A percentile compares a stretch with the other conserved stretches of the same genome.
phyloP scores from a whole-genome alignment of 2,329 filamentous ascomycete genomes.

The Fusarium nurragi region DNA sequence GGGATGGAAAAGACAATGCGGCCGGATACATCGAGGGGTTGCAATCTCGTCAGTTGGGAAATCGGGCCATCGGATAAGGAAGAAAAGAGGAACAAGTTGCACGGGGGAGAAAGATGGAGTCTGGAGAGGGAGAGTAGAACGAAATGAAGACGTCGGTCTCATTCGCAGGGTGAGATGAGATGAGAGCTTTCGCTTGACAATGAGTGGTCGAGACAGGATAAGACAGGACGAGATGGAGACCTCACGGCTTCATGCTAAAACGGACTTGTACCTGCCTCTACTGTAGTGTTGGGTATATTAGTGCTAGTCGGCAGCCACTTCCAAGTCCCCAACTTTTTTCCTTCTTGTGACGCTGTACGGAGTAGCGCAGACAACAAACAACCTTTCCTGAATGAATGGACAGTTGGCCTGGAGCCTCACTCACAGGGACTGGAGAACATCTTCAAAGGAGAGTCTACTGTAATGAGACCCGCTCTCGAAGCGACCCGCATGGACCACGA shows the following conservation, averaged over 20 bases:
- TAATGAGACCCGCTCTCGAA: constrained; percentile 43
- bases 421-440: neutral
- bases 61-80: constrained; percentile 14
- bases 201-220: constrained; percentile 17
- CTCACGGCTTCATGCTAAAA: constrained; percentile 17
- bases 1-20: constrained; percentile 40
- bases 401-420: constrained; percentile 16
- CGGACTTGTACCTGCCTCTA: neutral
- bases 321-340: constrained; percentile 16
- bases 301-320: constrained; percentile 24
- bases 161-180: constrained; percentile 33
- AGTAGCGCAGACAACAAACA: too few relatives aligned
- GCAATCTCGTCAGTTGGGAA: constrained; percentile 19
- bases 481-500: constrained; percentile 41
- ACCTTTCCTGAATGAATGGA: neutral
- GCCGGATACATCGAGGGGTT: constrained; percentile 47
- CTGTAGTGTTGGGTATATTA: neutral
- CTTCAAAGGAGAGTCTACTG: constrained; percentile 25
- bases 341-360: constrained; percentile 4
- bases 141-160: constrained; percentile 25
- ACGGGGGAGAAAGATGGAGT: constrained; percentile 7
- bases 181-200: constrained; percentile 34
- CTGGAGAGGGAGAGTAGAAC: constrained; percentile 6
- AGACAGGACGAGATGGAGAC: constrained; percentile 8
- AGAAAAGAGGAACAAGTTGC: constrained; percentile 12